Percentiles rank a stretch among this genome's conserved stretches.
Evolutionary conservation across 371 early-diverging fungal genomes (phyloP).

Genomic region (Syncephalastrum contaminatum): DNA sequence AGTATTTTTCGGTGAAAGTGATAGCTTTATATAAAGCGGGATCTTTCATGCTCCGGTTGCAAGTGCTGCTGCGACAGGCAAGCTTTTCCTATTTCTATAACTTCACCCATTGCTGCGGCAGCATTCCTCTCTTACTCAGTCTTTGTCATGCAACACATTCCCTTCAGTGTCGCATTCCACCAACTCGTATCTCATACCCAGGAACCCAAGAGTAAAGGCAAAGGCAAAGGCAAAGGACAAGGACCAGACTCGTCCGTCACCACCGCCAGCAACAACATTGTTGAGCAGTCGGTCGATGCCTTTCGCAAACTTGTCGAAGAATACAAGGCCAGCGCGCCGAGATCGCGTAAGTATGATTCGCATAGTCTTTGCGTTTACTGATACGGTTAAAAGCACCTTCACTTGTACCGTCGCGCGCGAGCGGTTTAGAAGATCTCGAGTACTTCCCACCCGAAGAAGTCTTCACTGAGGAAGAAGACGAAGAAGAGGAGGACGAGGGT

Average conservation of each 20-base stretch:
- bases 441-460: neutral
- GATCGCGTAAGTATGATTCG: neutral
- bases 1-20: too few species aligned
- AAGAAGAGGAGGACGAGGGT: neutral
- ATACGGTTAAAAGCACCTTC: too few species aligned
- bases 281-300: slow-evolving; percentile 12
- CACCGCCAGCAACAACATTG: neutral
- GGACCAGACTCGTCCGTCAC: neutral
- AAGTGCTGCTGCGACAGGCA: too few species aligned
- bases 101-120: too few species aligned
- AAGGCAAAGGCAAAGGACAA: slow-evolving; percentile 6
- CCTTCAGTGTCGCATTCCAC: too few species aligned
- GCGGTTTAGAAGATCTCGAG: too few species aligned
- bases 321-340: slow-evolving; percentile 1
- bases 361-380: neutral
- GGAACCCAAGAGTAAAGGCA: slow-evolving; percentile 8
- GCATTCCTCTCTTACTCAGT: neutral
- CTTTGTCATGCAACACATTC: too few species aligned
- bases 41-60: too few species aligned
- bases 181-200: neutral
- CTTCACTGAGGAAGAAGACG: neutral
- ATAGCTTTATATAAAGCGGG: too few species aligned
- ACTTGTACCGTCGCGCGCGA: too few species aligned
- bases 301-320: slow-evolving; percentile 18
- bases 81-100: too few species aligned